Evolutionary conservation across 176 grass and related monocot species (phyloP).

Genomic region (Carex parvula): DNA sequence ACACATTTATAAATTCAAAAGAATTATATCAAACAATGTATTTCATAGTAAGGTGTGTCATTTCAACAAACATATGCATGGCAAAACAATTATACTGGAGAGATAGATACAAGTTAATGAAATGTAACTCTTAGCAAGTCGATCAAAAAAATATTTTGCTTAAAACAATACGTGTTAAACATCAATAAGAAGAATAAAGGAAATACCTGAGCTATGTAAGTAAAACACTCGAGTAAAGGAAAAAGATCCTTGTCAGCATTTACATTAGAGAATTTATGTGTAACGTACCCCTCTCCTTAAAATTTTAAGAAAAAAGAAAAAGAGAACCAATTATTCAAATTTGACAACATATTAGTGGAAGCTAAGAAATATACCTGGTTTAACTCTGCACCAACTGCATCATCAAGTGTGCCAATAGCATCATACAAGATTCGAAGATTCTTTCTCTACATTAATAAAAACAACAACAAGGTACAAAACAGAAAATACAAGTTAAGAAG

Average conservation of each 20-base stretch:
- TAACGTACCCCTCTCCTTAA: no score
- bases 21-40: neutral
- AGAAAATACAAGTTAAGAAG: no score
- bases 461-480: no score
- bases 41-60: neutral
- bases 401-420: constrained; percentile 96
- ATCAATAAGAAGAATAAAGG: neutral
- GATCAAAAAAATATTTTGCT: neutral
- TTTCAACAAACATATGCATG: neutral
- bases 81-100: neutral
- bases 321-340: neutral
- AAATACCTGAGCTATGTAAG: no score
- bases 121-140: neutral
- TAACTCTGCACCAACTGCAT: constrained; percentile 91
- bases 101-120: neutral
- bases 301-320: constrained; percentile 25
- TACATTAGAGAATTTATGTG: no score
- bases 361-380: constrained; percentile 62
- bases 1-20: neutral
- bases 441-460: no score
- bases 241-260: no score
- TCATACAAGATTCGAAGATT: no score
- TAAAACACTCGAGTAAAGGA: no score
- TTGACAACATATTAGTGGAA: neutral
- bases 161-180: neutral